Evolutionary conservation across 345 rosid species (phyloP), one percentile per base, ranked within the genome.

Genomic region (Aquilaria sinensis): DNA sequence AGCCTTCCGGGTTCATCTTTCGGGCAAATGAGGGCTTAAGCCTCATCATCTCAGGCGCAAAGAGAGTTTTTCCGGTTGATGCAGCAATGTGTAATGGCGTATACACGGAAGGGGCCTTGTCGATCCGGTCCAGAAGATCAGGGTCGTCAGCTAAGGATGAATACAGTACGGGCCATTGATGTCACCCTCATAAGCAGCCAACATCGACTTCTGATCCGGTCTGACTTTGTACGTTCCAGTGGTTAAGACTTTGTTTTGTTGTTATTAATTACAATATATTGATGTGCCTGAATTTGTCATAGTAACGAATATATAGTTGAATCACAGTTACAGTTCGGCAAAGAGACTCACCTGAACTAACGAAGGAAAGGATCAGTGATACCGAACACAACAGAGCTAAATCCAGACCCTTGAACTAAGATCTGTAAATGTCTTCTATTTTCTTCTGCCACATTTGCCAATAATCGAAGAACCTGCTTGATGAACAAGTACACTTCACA

Each of bases 11-110:
- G 62, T 74, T 69, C 31, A 69, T 60, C 64, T 61, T 65, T n/a
- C 10, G 3, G 1, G 63, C 67, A 12, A 74, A 32, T 1, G 61
- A 69, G 6, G 74, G 71, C 59, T 52, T 68, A 53, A 73, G 7
- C 23, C 16, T 70, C 33, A 57, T 61, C 6, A 70, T 29, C 34
- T 69, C 78, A 60, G 65, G 10, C 2, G 71, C 65, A 9, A 70
- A 65, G 14, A 23, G 62, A 57, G 74, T 57, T 12, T 58, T 58
- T 4, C 68, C 66, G 3, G 37, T 31, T 2, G 50, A n/a, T 14
- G 74, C 71, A 8, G 77, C 67, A 9, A 60, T 15, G 16, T 73
- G 77, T 3, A 73, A 7, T n/a, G 70, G 65, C 52, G 76, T 58
- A 6, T 72, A 52, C 1, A 34, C 64, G 5, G 51, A 15, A 16